Conservation (phyloP, 805 yeast species). For the Candida vartiovaarae region DNA sequence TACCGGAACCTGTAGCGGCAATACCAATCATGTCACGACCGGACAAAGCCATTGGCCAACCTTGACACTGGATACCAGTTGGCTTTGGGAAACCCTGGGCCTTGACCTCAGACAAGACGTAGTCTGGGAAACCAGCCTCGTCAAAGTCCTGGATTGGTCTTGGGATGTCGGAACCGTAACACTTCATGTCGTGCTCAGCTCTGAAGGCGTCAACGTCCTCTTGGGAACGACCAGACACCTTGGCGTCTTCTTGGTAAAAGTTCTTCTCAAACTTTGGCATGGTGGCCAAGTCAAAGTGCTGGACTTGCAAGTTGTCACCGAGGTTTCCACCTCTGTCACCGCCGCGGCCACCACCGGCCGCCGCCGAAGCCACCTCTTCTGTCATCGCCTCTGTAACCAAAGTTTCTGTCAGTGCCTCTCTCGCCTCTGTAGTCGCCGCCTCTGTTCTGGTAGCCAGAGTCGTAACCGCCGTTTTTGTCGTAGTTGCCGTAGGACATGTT, state of each 20-base stretch:
- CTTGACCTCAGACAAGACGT: constrained; percentile 82
- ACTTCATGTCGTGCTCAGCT: constrained; percentile 77
- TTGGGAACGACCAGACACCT: constrained; percentile 68
- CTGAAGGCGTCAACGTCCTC: constrained; percentile 72
- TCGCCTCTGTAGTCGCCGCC: constrained; percentile 18
- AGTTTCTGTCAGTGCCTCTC: constrained; percentile 23
- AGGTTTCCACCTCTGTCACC: constrained; percentile 37
- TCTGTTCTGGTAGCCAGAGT: constrained; percentile 17
- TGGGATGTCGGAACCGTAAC: constrained; percentile 79
- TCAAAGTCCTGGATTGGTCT: constrained; percentile 90
- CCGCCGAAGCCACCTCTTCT: constrained; percentile 23
- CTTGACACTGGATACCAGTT: constrained; percentile 97
- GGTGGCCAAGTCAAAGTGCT: constrained; percentile 71
- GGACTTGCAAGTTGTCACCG: constrained; percentile 56
- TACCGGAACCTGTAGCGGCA: constrained; percentile 99
- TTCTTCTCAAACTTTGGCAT: constrained; percentile 92
- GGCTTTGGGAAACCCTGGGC: constrained; percentile 91
- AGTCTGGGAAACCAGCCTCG: constrained; percentile 97
- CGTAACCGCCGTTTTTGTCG: constrained; percentile 16
- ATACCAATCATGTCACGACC: constrained; percentile 99
- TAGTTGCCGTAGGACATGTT: constrained; percentile 18
- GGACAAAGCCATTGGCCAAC: constrained; percentile 99
- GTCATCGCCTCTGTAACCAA: constrained; percentile 22
- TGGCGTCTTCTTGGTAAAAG: constrained; percentile 82
- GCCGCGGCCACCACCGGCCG: constrained; percentile 31